Evolutionary conservation across 1,284 basidiomycete species (phyloP).

Genomic region (Ceratobasidium theobromae): DNA sequence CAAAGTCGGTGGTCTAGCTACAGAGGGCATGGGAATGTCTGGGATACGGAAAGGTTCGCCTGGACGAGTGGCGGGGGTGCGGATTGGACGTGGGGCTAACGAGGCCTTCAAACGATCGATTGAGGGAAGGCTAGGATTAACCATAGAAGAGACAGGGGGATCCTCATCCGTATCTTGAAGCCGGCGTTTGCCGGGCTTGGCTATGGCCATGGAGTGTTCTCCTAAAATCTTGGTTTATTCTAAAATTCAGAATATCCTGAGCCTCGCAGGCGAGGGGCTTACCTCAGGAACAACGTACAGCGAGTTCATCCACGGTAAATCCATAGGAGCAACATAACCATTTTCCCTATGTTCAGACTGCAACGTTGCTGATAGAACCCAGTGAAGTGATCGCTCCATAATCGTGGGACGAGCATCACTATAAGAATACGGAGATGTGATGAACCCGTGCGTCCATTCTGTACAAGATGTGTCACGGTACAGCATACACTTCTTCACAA

Average conservation of each 20-base stretch:
- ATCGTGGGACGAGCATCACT: conserved; percentile 14
- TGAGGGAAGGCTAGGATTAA: not conserved
- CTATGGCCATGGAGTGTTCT: conserved; percentile 14
- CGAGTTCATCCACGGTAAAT: conserved; percentile 26
- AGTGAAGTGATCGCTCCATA: conserved; percentile 29
- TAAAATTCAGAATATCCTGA: not conserved
- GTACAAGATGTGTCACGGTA: not conserved
- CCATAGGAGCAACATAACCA: conserved; percentile 16
- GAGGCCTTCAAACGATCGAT: conserved; percentile 3
- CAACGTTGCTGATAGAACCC: conserved; percentile 29
- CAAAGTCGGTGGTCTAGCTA: conserved; percentile 7
- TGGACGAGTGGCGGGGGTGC: not conserved
- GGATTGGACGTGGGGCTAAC: not conserved
- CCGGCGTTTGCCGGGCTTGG: conserved; percentile 23
- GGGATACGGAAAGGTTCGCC: not conserved
- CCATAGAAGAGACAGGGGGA: not conserved
- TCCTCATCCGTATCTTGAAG: conserved; percentile 11
- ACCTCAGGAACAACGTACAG: conserved; percentile 28
- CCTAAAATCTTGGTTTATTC: conserved; percentile 8
- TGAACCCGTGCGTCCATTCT: conserved; percentile 22
- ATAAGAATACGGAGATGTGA: conserved; percentile 16
- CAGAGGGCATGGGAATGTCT: not conserved
- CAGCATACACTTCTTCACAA: not conserved
- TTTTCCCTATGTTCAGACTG: conserved; percentile 23
- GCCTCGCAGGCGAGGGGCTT: not conserved